Evolutionary conservation across 2,329 filamentous ascomycete genomes (phyloP).

Genomic region (Fusarium irregulare): DNA sequence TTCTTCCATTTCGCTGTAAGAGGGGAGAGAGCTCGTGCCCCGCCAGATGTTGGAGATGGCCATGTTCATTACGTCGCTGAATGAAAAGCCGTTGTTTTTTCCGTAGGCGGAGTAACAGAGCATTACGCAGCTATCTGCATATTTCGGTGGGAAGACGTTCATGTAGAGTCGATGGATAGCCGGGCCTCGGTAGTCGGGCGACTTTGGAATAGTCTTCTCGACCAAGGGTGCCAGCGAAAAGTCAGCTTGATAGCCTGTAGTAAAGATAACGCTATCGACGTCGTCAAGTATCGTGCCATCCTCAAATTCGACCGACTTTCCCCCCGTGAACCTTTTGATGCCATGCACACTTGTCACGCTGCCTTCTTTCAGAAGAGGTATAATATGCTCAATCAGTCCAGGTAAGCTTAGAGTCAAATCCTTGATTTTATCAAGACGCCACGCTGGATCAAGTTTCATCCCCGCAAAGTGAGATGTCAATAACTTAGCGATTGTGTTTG

Average conservation of each 20-base stretch:
- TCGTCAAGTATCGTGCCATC: constrained; percentile 21
- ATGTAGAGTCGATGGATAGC: constrained; percentile 14
- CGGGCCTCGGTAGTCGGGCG: neutral
- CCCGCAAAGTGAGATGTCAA: neutral
- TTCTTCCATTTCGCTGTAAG: constrained; percentile 7
- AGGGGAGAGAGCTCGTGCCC: constrained; percentile 1
- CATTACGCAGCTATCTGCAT: constrained; percentile 20
- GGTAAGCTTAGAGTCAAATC: constrained; percentile 12
- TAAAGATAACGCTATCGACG: constrained; percentile 19
- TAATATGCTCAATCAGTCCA: constrained; percentile 12
- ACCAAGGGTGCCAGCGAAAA: constrained; percentile 24
- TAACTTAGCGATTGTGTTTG: neutral
- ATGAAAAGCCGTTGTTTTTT: constrained; percentile 30
- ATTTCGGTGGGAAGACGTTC: constrained; percentile 26
- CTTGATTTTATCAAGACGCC: constrained; percentile 14
- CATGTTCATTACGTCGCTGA: constrained; percentile 36
- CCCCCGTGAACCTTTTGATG: constrained; percentile 5
- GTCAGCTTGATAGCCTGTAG: constrained; percentile 9
- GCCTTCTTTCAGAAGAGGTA: constrained; percentile 12
- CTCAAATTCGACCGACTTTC: constrained; percentile 25
- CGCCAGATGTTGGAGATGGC: constrained; percentile 29
- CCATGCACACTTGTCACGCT: constrained; percentile 24
- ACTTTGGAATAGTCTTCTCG: neutral
- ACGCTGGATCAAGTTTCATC: constrained; percentile 7
- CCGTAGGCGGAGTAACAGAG: constrained; percentile 30